Percentiles rank a stretch among this genome's conserved stretches.
These are phyloP conservation scores for Ophiostoma ulmi DNA, from an alignment of 2,329 filamentous ascomycete species.

Conservation along the genomic window DNA sequence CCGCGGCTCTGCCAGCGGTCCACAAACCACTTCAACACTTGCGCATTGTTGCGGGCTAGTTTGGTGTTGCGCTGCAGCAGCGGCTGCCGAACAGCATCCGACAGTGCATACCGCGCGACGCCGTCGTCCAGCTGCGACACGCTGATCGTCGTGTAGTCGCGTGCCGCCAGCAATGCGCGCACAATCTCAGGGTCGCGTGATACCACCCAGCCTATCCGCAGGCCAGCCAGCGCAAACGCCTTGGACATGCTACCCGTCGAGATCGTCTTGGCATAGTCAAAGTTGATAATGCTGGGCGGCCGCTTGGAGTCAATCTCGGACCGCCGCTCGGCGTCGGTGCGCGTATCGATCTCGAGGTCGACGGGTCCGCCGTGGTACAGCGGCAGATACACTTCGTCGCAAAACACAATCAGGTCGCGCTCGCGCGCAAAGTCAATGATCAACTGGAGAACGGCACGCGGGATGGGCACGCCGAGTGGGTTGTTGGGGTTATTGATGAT, in stretches of 20 bases:
- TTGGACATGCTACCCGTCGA: constrained; percentile 80
- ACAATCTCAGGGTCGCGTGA: constrained; percentile 59
- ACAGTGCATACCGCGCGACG: constrained; percentile 70
- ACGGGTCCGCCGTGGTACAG: constrained; percentile 61
- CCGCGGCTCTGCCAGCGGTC: constrained; percentile 51
- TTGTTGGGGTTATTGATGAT: constrained; percentile 72
- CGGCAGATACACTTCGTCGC: constrained; percentile 79
- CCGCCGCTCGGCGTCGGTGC: constrained; percentile 31
- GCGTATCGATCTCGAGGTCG: constrained; percentile 32
- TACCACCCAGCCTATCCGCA: constrained; percentile 78
- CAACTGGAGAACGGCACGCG: constrained; percentile 52
- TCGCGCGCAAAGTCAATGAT: constrained; percentile 60
- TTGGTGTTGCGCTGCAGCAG: constrained; percentile 51
- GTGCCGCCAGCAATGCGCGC: constrained; percentile 55
- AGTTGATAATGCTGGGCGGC: constrained; percentile 63
- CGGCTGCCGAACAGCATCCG: constrained; percentile 38
- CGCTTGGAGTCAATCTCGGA: neutral
- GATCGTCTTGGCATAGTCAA: constrained; percentile 66
- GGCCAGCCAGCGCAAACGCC: constrained; percentile 75
- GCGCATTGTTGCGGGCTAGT: constrained; percentile 63
- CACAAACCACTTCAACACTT: constrained; percentile 62
- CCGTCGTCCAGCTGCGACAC: constrained; percentile 79
- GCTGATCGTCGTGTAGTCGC: constrained; percentile 82
- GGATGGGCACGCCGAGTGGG: constrained; percentile 68
- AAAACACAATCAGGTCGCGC: constrained; percentile 61